These are phyloP conservation scores for Ceratocystis albifundus DNA, from an alignment of 2,329 filamentous ascomycete genomes.

Conservation along the genomic window DNA sequence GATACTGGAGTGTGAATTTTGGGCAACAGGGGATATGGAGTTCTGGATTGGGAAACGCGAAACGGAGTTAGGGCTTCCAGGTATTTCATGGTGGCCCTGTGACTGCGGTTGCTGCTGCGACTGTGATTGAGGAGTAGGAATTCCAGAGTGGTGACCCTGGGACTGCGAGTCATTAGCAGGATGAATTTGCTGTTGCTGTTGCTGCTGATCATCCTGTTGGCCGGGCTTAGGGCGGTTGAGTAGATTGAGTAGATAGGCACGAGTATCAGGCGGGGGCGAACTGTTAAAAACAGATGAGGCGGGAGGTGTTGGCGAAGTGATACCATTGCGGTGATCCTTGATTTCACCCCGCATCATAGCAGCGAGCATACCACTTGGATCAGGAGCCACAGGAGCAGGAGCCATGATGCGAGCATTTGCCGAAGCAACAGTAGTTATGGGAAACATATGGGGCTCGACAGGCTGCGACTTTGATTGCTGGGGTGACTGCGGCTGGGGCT, in stretches of 20 bases:
- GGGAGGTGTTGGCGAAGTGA: constrained; percentile 25
- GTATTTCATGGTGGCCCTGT: constrained; percentile 28
- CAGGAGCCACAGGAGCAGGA: constrained; percentile 44
- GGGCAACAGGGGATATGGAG: constrained; percentile 22
- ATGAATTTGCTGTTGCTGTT: constrained; percentile 28
- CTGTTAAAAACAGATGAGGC: constrained; percentile 36
- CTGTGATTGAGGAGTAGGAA: constrained; percentile 35
- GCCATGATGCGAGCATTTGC: constrained; percentile 39
- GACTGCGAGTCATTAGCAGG: constrained; percentile 29
- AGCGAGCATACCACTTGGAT: constrained; percentile 47
- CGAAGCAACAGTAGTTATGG: constrained; percentile 30
- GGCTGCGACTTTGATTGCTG: constrained; percentile 26
- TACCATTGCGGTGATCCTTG: constrained; percentile 29
- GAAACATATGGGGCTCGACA: constrained; percentile 26
- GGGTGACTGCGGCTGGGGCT: constrained; percentile 22
- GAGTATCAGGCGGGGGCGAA: constrained; percentile 55
- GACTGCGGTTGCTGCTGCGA: constrained; percentile 23
- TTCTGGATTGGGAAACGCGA: constrained; percentile 23
- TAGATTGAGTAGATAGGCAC: constrained; percentile 75
- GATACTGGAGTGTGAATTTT: constrained; percentile 24
- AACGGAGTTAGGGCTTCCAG: constrained; percentile 19
- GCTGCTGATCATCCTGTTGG: constrained; percentile 40
- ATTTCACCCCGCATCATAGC: constrained; percentile 49
- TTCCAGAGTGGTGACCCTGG: constrained; percentile 20
- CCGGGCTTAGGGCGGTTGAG: constrained; percentile 66